Conservation (phyloP, 192 early-diverging fungal genomes). For the Rhizophagus sp. region DNA sequence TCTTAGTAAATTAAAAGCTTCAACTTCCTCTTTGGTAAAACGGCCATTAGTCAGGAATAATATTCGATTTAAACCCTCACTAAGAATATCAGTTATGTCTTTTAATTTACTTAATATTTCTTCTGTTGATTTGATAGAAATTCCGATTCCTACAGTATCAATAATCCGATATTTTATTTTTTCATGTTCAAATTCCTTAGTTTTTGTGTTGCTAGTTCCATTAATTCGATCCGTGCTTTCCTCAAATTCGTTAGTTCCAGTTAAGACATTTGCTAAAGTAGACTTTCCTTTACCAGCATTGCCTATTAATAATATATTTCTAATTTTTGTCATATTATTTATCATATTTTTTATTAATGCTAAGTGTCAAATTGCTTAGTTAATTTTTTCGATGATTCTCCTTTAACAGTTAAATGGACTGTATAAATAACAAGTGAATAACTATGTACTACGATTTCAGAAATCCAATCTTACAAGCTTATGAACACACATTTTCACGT, state of each 20-base stretch:
- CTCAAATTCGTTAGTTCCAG: conserved; percentile 18
- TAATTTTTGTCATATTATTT: background rate
- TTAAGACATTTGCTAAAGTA: conserved; percentile 7
- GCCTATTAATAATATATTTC: conserved; percentile 28
- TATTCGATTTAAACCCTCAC: conserved; percentile 25
- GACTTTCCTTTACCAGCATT: conserved; percentile 7
- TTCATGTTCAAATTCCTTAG: background rate
- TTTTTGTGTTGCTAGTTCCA: background rate
- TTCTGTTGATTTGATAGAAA: background rate
- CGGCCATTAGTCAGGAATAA: conserved; percentile 11
- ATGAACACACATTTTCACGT: no score
- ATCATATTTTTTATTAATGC: background rate
- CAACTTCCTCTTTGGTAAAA: conserved; percentile 1
- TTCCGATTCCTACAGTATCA: conserved; percentile 25
- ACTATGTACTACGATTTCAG: no score
- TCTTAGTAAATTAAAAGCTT: background rate
- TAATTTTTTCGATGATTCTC: no score
- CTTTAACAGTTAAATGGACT: no score
- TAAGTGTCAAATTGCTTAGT: no score
- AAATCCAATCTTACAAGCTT: no score
- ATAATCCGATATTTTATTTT: conserved; percentile 4
- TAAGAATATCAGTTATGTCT: background rate
- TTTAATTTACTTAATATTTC: conserved; percentile 3
- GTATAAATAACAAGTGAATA: no score
- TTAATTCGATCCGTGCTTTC: background rate